Evolutionary conservation across 2,329 filamentous ascomycete species (phyloP).

Genomic region (Calycina herbarum): DNA sequence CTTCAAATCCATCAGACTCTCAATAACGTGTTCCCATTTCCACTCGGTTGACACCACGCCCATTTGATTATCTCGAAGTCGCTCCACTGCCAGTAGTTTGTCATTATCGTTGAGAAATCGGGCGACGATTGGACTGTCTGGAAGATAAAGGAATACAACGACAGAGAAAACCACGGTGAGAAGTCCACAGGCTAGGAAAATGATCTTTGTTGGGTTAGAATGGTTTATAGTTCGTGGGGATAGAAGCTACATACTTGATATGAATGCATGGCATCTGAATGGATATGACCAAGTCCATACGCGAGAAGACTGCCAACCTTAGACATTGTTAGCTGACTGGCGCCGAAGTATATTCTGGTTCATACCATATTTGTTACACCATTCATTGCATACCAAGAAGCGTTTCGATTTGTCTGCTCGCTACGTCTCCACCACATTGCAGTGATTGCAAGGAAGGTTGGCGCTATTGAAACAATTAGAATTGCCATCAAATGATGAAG

Average conservation of each 20-base stretch:
- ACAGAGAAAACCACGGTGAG: slow-evolving; percentile 50
- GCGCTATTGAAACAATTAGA: slow-evolving; percentile 35
- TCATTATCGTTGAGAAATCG: slow-evolving; percentile 53
- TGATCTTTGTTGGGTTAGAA: slow-evolving; percentile 39
- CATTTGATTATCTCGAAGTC: slow-evolving; percentile 55
- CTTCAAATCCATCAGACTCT: slow-evolving; percentile 38
- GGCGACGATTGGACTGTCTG: slow-evolving; percentile 30
- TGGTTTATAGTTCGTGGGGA: neutral
- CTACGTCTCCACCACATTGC: slow-evolving; percentile 62
- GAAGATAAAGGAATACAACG: slow-evolving; percentile 40
- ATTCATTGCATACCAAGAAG: slow-evolving; percentile 61
- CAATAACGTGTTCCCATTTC: slow-evolving; percentile 49
- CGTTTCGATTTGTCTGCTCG: slow-evolving; percentile 58
- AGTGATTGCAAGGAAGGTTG: slow-evolving; percentile 57
- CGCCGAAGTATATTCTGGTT: slow-evolving; percentile 19
- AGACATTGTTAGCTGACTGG: slow-evolving; percentile 17
- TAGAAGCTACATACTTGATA: slow-evolving; percentile 29
- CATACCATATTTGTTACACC: slow-evolving; percentile 51
- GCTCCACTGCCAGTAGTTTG: slow-evolving; percentile 54
- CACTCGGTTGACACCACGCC: slow-evolving; percentile 53
- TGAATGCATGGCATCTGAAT: slow-evolving; percentile 43
- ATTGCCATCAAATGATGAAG: neutral
- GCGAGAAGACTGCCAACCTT: slow-evolving; percentile 32
- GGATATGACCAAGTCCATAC: slow-evolving; percentile 56
- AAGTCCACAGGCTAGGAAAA: slow-evolving; percentile 55